phyloP scores from a whole-genome alignment of 2,329 filamentous ascomycete genomes.

The Eurotiales sp. region DNA sequence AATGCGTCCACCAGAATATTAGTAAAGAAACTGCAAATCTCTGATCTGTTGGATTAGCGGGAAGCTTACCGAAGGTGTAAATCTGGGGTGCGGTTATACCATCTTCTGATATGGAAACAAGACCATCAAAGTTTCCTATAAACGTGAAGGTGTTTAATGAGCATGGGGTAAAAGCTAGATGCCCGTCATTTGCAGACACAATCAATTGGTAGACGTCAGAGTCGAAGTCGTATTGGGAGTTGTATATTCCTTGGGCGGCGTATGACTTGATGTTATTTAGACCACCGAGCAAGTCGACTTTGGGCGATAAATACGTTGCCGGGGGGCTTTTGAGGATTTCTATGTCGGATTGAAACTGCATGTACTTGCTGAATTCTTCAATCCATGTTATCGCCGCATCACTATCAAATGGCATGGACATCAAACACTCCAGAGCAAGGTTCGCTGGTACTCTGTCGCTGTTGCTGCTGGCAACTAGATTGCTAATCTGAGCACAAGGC shows the following conservation, averaged over 20 bases:
- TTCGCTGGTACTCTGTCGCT: neutral
- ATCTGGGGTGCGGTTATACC: neutral
- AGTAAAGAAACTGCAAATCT: neutral
- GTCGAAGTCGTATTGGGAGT: conserved; percentile 55
- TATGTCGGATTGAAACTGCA: conserved; percentile 49
- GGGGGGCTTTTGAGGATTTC: conserved; percentile 52
- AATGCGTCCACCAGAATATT: neutral
- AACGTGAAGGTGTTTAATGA: conserved; percentile 47
- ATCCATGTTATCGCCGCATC: conserved; percentile 23
- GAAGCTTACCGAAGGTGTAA: neutral
- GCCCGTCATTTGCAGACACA: conserved; percentile 60
- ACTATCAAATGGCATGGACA: conserved; percentile 28
- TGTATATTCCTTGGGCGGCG: conserved; percentile 41
- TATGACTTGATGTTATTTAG: conserved; percentile 47
- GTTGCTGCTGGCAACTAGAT: neutral
- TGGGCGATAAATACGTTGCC: conserved; percentile 46
- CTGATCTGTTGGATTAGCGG: neutral
- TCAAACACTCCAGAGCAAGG: conserved; percentile 19
- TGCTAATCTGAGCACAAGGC: conserved; percentile 3
- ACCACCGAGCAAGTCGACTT: conserved; percentile 46
- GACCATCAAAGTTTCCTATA: conserved; percentile 9
- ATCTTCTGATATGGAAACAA: neutral
- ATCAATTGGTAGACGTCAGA: conserved; percentile 52
- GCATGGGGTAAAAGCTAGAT: conserved; percentile 36
- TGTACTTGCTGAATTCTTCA: conserved; percentile 30